Evolutionary conservation across 2,329 filamentous ascomycete genomes (phyloP), one percentile per base, ranked within the genome.

Genomic region (Boeremia lycopersici): DNA sequence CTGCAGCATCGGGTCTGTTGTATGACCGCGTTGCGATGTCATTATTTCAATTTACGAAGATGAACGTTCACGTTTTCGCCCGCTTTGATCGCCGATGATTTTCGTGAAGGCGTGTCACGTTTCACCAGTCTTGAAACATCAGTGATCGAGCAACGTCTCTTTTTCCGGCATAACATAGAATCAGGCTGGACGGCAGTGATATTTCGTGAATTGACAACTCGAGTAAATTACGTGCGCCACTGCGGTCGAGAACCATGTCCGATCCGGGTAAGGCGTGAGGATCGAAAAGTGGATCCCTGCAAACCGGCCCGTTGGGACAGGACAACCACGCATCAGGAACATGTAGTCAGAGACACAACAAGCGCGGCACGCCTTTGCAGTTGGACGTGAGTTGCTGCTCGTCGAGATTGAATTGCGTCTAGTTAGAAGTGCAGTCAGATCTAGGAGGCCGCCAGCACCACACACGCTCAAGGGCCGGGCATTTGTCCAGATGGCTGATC

Each of bases 1-100:
- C 23, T 47, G 38, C n/a, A 43, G 45, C 54, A 57, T 46, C 15
- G 30, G 68, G 61, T 55, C 62, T 63, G 48, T 31, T 59, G 50
- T 57, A 47, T n/a, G 51, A 46, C 42, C 50, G 46, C 45, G 44
- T 59, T 54, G 36, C 43, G 40, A 55, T 36, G 52, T 52, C 45
- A 53, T 56, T 54, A 36, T 38, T 56, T 48, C 47, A 56, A 56
- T 56, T 33, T 41, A 50, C 38, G 41, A 53, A 48, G 53, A 48
- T 48, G 26, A 51, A 56, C 39, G 52, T 55, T 55, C 46, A 50
- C 17, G 23, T 47, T 28, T 39, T 19, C 11, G 12, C 28, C 31
- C 17, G 19, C 34, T 19, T 23, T 49, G 47, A 46, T 55, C 47
- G 46, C 38, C 30, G 40, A 31, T 31, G 43, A 30, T 38, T 56